phyloP scores from a whole-genome alignment of 2,329 filamentous ascomycete species.

The Fusarium falciforme region DNA sequence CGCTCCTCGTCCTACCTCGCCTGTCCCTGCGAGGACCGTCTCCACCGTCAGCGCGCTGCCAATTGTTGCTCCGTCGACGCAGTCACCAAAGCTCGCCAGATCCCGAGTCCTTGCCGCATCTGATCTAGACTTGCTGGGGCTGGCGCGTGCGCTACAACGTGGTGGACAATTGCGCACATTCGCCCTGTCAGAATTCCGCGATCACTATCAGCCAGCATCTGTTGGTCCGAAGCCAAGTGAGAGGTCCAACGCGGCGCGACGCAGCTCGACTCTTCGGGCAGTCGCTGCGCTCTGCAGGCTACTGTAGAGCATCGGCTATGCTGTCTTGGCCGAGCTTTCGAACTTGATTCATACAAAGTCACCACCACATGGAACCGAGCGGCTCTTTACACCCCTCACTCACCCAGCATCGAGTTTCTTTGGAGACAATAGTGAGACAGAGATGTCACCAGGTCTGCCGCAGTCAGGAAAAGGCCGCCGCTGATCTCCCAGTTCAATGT shows the following conservation, averaged over 20 bases:
- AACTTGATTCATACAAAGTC: conserved; percentile 20
- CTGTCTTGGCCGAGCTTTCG: conserved; percentile 18
- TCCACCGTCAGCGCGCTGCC: conserved; percentile 37
- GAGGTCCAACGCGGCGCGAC: conserved; percentile 43
- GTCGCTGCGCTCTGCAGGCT: conserved; percentile 38
- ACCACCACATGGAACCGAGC: conserved; percentile 20
- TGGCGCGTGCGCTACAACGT: conserved; percentile 43
- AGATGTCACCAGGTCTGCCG: conserved; percentile 23
- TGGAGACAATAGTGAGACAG: conserved; percentile 26
- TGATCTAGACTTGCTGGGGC: conserved; percentile 38
- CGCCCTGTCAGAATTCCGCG: conserved; percentile 42
- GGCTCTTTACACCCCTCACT: conserved; percentile 17
- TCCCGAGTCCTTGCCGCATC: conserved; percentile 43
- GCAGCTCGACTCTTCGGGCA: conserved; percentile 47
- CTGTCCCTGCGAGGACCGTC: conserved; percentile 32
- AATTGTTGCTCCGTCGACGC: conserved; percentile 45
- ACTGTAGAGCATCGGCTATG: conserved; percentile 38
- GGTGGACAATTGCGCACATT: conserved; percentile 40
- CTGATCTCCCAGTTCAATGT: conserved; percentile 9
- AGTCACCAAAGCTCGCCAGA: conserved; percentile 40
- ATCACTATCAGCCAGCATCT: conserved; percentile 43
- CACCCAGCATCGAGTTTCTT: conserved; percentile 11
- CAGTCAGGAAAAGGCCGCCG: conserved; percentile 14
- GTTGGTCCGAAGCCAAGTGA: conserved; percentile 42
- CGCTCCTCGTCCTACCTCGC: conserved; percentile 18